Conservation (phyloP, 2,329 filamentous ascomycete species). For the Plenodomus tracheiphilus region DNA sequence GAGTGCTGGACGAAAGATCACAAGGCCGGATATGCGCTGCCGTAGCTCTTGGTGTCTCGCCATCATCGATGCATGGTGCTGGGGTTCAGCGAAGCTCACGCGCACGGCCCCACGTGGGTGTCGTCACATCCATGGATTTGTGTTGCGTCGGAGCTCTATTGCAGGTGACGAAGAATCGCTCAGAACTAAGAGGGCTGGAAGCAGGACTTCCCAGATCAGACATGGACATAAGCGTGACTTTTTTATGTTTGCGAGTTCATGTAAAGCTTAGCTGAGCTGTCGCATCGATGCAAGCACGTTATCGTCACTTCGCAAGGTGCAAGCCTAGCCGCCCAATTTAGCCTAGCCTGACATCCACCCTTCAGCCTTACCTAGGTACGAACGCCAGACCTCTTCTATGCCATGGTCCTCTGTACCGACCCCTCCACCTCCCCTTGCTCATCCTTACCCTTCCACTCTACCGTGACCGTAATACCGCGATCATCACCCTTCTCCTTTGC, state of each 20-base stretch:
- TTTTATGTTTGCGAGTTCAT: not conserved
- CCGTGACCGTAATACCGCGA: conserved; percentile 45
- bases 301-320: not conserved
- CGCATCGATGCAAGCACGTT: conserved; percentile 1
- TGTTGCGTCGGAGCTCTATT: not conserved
- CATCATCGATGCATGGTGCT: not conserved
- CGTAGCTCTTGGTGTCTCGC: conserved; percentile 4
- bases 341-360: not conserved
- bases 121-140: conserved; percentile 19
- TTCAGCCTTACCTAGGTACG: not conserved
- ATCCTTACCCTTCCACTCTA: conserved; percentile 43
- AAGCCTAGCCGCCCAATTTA: not conserved
- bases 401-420: conserved; percentile 38
- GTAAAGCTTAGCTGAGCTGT: not conserved
- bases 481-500: conserved; percentile 59
- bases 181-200: too few species aligned
- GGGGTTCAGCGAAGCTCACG: conserved; percentile 29
- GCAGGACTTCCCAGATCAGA: not conserved
- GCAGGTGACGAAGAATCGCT: not conserved
- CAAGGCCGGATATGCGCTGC: not conserved
- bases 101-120: conserved; percentile 39
- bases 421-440: conserved; percentile 33
- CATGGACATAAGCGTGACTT: not conserved
- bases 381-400: conserved; percentile 7
- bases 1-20: not conserved